phyloP scores from a whole-genome alignment of 805 yeast species.

The Tetrapisispora fleetii region DNA sequence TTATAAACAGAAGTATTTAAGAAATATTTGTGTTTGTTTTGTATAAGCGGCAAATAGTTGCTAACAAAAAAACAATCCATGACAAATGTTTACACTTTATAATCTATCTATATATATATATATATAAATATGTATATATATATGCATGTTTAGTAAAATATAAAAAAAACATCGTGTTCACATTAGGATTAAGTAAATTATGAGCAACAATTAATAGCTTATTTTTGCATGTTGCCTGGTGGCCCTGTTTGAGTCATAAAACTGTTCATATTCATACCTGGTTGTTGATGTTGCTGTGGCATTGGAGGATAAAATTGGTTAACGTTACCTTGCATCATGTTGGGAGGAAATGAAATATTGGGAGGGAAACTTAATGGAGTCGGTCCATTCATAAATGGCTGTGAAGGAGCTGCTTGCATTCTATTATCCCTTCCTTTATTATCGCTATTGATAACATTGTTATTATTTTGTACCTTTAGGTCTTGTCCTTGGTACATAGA shows the following conservation, averaged over 20 bases:
- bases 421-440: neutral
- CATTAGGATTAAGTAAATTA: neutral
- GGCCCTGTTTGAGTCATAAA: slow-evolving; percentile 3
- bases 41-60: neutral
- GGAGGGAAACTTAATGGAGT: slow-evolving; percentile 27
- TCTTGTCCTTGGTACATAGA: slow-evolving; percentile 10
- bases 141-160: neutral
- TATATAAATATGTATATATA: neutral
- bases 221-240: neutral
- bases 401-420: slow-evolving; percentile 8
- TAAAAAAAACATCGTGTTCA: neutral
- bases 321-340: slow-evolving; percentile 13
- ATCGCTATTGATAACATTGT: neutral
- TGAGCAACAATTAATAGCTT: neutral
- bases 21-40: neutral
- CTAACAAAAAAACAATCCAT: neutral
- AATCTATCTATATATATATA: neutral
- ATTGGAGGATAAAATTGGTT: slow-evolving; percentile 4
- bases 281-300: neutral
- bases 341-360: slow-evolving; percentile 20
- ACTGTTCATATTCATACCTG: neutral
- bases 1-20: neutral
- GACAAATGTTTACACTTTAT: neutral
- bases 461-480: neutral
- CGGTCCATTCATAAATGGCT: slow-evolving; percentile 20